Evolutionary conservation across 805 yeast genomes (phyloP), one percentile per base, ranked within the genome.

Genomic region (Nakazawaea ernobii): DNA sequence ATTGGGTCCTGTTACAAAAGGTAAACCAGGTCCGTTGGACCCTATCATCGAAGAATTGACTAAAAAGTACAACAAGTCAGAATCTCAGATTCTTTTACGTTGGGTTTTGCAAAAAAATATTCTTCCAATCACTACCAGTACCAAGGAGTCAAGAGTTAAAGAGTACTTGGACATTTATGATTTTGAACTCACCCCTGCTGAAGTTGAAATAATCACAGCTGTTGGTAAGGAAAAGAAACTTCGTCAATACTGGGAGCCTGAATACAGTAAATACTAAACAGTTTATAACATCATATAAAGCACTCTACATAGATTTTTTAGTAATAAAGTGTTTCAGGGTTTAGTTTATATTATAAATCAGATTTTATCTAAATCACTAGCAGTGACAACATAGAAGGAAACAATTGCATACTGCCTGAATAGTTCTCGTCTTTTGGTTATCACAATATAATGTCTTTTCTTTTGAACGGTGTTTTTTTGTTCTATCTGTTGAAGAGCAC

Each of bases 11-110:
- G 59, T 84, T 35, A 71, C 71, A 51, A 71, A 74, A 55, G 74
- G 71, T 8, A 65, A 57, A 52, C 65, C 59, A 48, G 76, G 61
- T 51, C 75, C 65, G 46, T 68, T 64, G 63, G 74, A 57, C 61
- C 64, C 53, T 47, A 69, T 53, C 43, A 49, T 71, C 8, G 63
- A 63, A 2, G 57, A 69, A 39, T 63, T 84, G 51, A 61, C 77
- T 14, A 53, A 58, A 28, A 82, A 82, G 53, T 82, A 84, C 58
- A 56, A 55, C 17, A 79, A 72, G 50, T 69, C 84, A n/a, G 71
- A 73, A 32, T 78, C 83, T 8, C 84, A 80, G 56, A 67, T 85
- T 41, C 62, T 84, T 49, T 70, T 85, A 53, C 69, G 84, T 57
- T 85, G 86, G 82, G 81, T 80, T 8, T 67, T 74, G 39, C 80